A percentile compares a stretch with the other conserved stretches of the same genome.
These are phyloP conservation scores for Micractinium sp. DNA, from an alignment of 139 green algal species.

Conservation along the genomic window DNA sequence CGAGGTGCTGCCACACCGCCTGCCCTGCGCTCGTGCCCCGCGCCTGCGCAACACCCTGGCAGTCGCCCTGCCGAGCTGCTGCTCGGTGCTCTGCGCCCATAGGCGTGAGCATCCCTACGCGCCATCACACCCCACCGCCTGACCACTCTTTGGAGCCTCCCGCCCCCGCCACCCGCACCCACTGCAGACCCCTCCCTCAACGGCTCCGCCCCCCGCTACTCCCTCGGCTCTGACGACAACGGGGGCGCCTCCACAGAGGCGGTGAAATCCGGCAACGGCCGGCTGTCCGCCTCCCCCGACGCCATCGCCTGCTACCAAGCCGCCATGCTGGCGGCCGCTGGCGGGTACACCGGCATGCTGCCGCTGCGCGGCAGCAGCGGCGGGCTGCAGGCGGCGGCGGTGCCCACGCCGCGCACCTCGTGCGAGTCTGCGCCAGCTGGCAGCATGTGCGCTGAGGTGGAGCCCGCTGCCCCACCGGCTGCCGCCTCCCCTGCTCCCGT, in stretches of 20 bases:
- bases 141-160: background rate
- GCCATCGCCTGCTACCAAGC: constrained; percentile 5
- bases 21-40: too few relatives aligned
- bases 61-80: background rate
- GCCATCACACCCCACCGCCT: too few relatives aligned
- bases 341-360: constrained; percentile 1
- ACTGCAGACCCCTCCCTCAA: background rate
- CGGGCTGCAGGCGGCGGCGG: background rate
- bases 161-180: background rate
- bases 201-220: background rate
- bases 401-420: background rate
- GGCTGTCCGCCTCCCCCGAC: constrained; percentile 2
- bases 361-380: background rate
- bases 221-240: background rate
- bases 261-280: background rate
- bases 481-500: too few relatives aligned
- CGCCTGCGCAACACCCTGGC: background rate
- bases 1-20: too few relatives aligned
- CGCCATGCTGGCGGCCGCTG: background rate
- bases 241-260: background rate
- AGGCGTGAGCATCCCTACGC: background rate
- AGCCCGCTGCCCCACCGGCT: too few relatives aligned
- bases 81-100: background rate
- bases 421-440: background rate
- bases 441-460: too few relatives aligned